Base-by-base conservation (phyloP, 2,329 filamentous ascomycete genomes). In the Fusarium beomiforme region DNA sequence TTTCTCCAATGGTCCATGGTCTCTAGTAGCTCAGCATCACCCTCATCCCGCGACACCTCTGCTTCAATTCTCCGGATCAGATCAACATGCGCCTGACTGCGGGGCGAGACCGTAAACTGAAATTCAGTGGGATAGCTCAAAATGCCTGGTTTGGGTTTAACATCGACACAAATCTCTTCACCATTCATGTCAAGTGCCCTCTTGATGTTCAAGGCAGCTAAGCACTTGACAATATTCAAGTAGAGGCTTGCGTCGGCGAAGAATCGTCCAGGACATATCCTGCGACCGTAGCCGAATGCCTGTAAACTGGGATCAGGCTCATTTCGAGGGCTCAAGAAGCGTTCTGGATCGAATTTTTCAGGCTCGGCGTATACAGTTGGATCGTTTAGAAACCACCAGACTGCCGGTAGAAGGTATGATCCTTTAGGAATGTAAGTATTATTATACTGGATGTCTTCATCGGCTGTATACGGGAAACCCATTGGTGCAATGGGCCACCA, bases 331-430 rank as follows among this genome's bases (percentile, higher is more conserved):
- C 5, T 61, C 51, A 1, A 34, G 33, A 34, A 34, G 33, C 33
- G 33, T 34, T 34, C 33, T 34, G 33, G 33, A 34, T 34, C 33
- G 33, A 34, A 34, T 12, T 34, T 34, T 34, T 34, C 33, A 34
- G 79, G 79, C 16, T 80, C 57, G 1, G 87, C 84, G 78, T 93
- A 93, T 6, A 88, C 89, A 59, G 91, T 88, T 6, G 89, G 87
- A 74, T 93, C 91, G 77, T 92, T 90, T 9, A 34, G 31, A 36
- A 73, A 71, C 69, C 70, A 74, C 71, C 71, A 76, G 31, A 64
- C 50, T 12, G 54, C 58, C 6, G 57, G 29, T 6, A 77, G 57
- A 34, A 37, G 33, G 33, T 59, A 47, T 3, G 75, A 56, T 9
- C 65, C 73, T 19, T 75, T 71, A 2, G 76, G 76, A 17, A 78